A percentile compares a stretch with the other conserved stretches of the same genome.
These are phyloP conservation scores for Saccharum hybrid DNA, from an alignment of 202 grass and related monocot species.

Conservation along the genomic window DNA sequence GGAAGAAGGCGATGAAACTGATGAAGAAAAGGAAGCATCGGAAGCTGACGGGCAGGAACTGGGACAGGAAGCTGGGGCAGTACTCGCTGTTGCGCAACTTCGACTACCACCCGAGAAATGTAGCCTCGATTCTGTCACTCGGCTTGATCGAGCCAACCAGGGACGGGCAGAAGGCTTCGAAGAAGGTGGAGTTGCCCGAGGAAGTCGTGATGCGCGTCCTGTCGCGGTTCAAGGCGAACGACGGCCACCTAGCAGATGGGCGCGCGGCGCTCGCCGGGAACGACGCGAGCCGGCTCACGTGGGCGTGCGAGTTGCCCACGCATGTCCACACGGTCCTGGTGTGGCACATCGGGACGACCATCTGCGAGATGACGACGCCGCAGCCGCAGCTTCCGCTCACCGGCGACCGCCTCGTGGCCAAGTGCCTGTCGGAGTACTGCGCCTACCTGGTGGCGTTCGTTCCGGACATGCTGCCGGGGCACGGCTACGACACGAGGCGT, in stretches of 20 bases:
- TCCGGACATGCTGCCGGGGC: constrained; percentile 29
- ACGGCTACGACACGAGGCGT: not conserved
- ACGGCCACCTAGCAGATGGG: not conserved
- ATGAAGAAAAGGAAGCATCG: constrained; percentile 19
- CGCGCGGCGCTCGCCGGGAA: not conserved
- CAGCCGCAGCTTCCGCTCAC: not conserved
- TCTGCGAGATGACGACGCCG: constrained; percentile 9
- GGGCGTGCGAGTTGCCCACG: constrained; percentile 6
- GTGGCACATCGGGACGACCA: constrained; percentile 7
- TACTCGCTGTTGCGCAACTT: constrained; percentile 13
- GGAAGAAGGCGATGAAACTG: constrained; percentile 10
- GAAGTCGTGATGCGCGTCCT: constrained; percentile 1
- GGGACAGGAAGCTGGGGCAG: constrained; percentile 29
- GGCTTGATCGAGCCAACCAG: constrained; percentile 31
- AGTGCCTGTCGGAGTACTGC: constrained; percentile 30
- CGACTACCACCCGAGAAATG: constrained; percentile 13
- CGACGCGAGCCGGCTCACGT: not conserved
- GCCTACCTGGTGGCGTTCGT: constrained; percentile 47
- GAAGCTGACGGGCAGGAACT: not conserved
- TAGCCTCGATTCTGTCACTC: not conserved
- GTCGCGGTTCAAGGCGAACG: constrained; percentile 14
- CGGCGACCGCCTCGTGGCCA: not conserved
- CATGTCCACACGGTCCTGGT: constrained; percentile 24
- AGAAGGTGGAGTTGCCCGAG: constrained; percentile 13
- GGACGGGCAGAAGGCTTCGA: constrained; percentile 11